These are phyloP conservation scores for Phaeosphaeriaceae sp. DNA, from an alignment of 2,329 filamentous ascomycete genomes.

Conservation along the genomic window DNA sequence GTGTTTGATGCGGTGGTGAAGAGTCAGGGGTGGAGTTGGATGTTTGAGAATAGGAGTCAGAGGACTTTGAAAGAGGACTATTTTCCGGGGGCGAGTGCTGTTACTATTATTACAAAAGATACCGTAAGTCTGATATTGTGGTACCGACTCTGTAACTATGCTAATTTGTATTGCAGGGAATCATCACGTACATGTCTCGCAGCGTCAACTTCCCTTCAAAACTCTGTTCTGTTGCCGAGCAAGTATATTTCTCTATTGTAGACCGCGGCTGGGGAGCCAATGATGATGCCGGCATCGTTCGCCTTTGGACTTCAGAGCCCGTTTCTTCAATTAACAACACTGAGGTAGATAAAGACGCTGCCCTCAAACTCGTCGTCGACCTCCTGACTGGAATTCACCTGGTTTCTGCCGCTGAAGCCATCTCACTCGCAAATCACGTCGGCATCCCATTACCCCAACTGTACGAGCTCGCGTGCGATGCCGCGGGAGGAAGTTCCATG, in stretches of 20 bases:
- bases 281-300: conserved; percentile 64
- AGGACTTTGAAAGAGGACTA: conserved; percentile 61
- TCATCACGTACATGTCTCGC: conserved; percentile 71
- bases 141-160: neutral
- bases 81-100: conserved; percentile 51
- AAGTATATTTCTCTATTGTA: conserved; percentile 67
- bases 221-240: conserved; percentile 68
- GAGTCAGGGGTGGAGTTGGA: conserved; percentile 57
- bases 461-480: conserved; percentile 45
- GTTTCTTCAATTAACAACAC: conserved; percentile 42
- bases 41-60: conserved; percentile 63
- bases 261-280: conserved; percentile 62
- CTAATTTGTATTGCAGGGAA: conserved; percentile 50
- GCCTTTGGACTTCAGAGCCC: conserved; percentile 56
- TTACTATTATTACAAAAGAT: conserved; percentile 58
- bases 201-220: conserved; percentile 64
- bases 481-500: conserved; percentile 46
- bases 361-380: conserved; percentile 44
- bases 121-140: conserved; percentile 38
- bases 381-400: conserved; percentile 46
- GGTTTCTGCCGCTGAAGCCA: conserved; percentile 45
- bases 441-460: conserved; percentile 46
- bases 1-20: conserved; percentile 58
- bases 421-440: conserved; percentile 47
- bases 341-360: conserved; percentile 34